A percentile compares a stretch with the other conserved stretches of the same genome.
Evolutionary conservation across 257 asterid species (phyloP).

Genomic region (Solanum clarkiae): DNA sequence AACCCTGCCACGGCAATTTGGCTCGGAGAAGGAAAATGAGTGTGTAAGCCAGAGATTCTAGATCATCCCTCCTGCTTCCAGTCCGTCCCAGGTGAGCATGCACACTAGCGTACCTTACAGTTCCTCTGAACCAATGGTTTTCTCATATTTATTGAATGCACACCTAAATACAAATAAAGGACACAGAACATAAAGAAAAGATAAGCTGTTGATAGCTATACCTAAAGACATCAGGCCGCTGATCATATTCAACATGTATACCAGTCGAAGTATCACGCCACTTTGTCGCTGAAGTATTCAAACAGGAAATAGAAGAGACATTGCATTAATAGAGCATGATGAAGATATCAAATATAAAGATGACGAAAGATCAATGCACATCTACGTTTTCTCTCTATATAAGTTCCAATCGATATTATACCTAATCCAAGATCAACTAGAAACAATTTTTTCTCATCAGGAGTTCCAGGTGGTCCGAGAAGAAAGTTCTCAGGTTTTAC

Average conservation of each 20-base stretch:
- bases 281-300: conserved; percentile 33
- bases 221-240: conserved; percentile 71
- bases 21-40: conserved; percentile 6
- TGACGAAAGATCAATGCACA: background rate
- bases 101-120: conserved; percentile 6
- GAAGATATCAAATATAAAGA: background rate
- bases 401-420: background rate
- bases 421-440: conserved; percentile 93
- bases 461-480: conserved; percentile 74
- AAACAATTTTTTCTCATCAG: conserved; percentile 69
- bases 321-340: background rate
- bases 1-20: conserved; percentile 2
- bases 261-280: conserved; percentile 56
- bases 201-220: background rate
- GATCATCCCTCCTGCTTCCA: conserved; percentile 4
- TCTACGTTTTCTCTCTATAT: background rate
- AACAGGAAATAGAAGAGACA: background rate
- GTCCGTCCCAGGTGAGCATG: conserved; percentile 6
- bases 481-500: conserved; percentile 92
- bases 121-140: conserved; percentile 1
- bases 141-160: background rate
- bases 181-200: background rate
- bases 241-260: conserved; percentile 62
- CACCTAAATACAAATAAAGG: background rate
- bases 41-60: conserved; percentile 4